phyloP scores from a whole-genome alignment of 2,329 filamentous ascomycete species.

The Incumbomyces lentus region DNA sequence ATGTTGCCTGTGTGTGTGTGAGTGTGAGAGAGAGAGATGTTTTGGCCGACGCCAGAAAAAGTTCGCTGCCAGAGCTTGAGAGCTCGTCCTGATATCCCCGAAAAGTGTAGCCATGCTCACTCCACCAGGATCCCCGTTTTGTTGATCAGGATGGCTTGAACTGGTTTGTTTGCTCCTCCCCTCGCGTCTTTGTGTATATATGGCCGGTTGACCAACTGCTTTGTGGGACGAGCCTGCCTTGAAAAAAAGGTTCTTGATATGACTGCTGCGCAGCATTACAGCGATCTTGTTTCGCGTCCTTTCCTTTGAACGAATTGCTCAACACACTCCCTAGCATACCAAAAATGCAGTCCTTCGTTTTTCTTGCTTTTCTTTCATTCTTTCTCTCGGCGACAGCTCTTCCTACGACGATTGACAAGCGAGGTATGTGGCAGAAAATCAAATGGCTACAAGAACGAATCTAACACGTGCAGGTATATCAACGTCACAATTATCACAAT shows the following conservation, averaged over 20 bases:
- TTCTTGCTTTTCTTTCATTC: not conserved
- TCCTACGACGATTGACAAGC: not conserved
- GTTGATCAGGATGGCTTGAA: not conserved
- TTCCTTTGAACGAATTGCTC: not conserved
- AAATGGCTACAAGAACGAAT: no score
- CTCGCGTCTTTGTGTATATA: not conserved
- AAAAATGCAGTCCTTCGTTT: conserved; percentile 6
- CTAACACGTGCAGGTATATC: not conserved
- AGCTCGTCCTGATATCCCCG: no score
- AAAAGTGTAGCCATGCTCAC: not conserved
- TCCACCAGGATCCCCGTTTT: not conserved
- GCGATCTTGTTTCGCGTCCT: conserved; percentile 1
- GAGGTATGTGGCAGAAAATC: not conserved
- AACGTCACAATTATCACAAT: conserved; percentile 26
- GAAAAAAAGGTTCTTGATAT: not conserved
- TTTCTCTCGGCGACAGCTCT: not conserved
- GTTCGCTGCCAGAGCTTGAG: not conserved
- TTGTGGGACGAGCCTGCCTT: not conserved
- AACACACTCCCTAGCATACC: not conserved
- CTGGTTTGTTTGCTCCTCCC: not conserved
- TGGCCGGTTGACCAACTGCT: not conserved
- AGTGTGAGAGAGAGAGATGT: no score
- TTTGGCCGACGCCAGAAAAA: not conserved
- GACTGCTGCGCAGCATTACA: not conserved
- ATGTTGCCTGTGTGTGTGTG: no score